A percentile compares a stretch with the other conserved stretches of the same genome.
Conservation (phyloP, 2,329 filamentous ascomycete genomes). For the Aspergillus piperis region DNA sequence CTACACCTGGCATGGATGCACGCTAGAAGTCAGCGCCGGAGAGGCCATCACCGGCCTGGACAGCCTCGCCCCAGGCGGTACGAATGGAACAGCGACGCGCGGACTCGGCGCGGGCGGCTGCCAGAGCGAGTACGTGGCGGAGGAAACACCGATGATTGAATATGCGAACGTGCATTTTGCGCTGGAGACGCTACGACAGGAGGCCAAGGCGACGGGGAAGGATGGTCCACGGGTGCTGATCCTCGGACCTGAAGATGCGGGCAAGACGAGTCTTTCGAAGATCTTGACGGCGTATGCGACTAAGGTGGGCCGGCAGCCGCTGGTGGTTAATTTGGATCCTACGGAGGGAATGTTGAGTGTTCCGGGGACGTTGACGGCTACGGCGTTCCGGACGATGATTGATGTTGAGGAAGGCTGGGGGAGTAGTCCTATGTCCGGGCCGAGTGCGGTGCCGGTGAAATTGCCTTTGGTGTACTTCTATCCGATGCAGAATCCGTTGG, state of each 20-base stretch:
- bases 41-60: slow-evolving; percentile 48
- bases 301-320: slow-evolving; percentile 70
- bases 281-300: slow-evolving; percentile 78
- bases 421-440: slow-evolving; percentile 84
- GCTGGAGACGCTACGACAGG: slow-evolving; percentile 70
- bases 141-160: slow-evolving; percentile 78
- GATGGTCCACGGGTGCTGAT: slow-evolving; percentile 81
- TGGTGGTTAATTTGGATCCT: slow-evolving; percentile 83
- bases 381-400: slow-evolving; percentile 83
- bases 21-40: slow-evolving; percentile 71
- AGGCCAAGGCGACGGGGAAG: slow-evolving; percentile 52
- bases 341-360: slow-evolving; percentile 75
- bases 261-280: slow-evolving; percentile 80
- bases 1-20: slow-evolving; percentile 89
- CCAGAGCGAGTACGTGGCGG: slow-evolving; percentile 67
- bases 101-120: slow-evolving; percentile 59
- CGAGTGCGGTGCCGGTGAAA: slow-evolving; percentile 85
- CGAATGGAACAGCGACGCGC: slow-evolving; percentile 21
- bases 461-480: slow-evolving; percentile 89
- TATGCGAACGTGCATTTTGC: slow-evolving; percentile 87
- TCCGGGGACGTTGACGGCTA: slow-evolving; percentile 79
- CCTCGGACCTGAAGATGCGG: slow-evolving; percentile 73
- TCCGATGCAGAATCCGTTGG: slow-evolving; percentile 67
- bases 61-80: slow-evolving; percentile 28
- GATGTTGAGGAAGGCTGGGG: slow-evolving; percentile 90